Evolutionary conservation across 768 basidiomycete species (phyloP), one percentile per base, ranked within the genome.

Genomic region (Serendipita sp.): DNA sequence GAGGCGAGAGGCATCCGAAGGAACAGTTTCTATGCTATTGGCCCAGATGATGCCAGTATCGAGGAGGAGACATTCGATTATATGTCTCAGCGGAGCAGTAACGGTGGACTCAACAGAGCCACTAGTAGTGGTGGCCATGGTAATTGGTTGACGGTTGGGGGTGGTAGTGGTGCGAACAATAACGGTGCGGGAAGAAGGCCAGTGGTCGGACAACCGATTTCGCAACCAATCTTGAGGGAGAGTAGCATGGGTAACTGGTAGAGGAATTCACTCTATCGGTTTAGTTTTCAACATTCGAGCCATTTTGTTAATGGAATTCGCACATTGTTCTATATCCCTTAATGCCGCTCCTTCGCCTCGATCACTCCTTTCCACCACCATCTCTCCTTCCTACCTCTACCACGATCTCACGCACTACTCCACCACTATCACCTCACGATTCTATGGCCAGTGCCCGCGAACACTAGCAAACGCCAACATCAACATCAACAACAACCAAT

Each of bases 1-100:
- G 53, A 54, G 53, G 53, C 53, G 53, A 11, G 53, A 28, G 53
- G 53, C 1, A 54, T 54, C 24, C 53, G 53, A 15, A 15, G 53
- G 15, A 54, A 54, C 53, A 54, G 53, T 28, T 54, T 54, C 24
- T 54, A 54, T 30, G 53, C 53, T 30, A 54, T 54, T 54, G 53
- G 53, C 13, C 53, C 53, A 30, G 53, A 54, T 30, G 53, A 54
- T 30, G 53, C 53, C 16, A 54, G 53, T 30, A 11, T 54, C 53
- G 53, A 54, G 28, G 53, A 54, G 53, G 53, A 54, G 53, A 54
- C 53, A 30, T 54, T 54, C 30, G 53, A 54, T 54, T 54, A 54
- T 30, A 54, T 54, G 53, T 54, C 53, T 11, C 53, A 54, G 53
- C 53, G 53, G 11, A 54, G 53, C 24, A 54, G 53, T 30, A 24